A percentile compares a stretch with the other conserved stretches of the same genome.
These are phyloP conservation scores for Arthrobotrys musiformis DNA, from an alignment of 2,329 filamentous ascomycete species.

Conservation along the genomic window DNA sequence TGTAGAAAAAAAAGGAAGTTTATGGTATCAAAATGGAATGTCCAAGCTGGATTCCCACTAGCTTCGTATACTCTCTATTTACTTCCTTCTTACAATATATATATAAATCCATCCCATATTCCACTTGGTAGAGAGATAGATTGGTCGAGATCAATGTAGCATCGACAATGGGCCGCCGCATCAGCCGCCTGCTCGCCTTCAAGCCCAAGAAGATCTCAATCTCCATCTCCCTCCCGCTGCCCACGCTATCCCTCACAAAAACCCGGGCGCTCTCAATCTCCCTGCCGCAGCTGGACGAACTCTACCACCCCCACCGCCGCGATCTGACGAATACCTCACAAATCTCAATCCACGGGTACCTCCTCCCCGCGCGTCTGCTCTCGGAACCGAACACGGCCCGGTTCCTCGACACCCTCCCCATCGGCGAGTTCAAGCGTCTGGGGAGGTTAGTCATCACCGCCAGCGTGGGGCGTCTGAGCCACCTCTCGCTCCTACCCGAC, in stretches of 20 bases:
- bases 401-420: conserved; percentile 37
- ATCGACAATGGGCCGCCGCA: conserved; percentile 14
- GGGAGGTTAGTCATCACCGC: conserved; percentile 25
- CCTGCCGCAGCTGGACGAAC: background rate
- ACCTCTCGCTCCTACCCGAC: conserved; percentile 19
- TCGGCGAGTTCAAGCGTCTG: conserved; percentile 35
- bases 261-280: conserved; percentile 20
- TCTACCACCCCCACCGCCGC: conserved; percentile 12
- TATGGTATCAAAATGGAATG: conserved; percentile 20
- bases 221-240: background rate
- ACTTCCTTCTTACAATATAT: background rate
- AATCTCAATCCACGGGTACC: conserved; percentile 34
- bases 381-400: conserved; percentile 8
- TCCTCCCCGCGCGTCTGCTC: conserved; percentile 19
- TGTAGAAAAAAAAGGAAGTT: background rate
- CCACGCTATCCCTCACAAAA: background rate
- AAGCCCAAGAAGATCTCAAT: conserved; percentile 5
- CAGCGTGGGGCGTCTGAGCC: conserved; percentile 24
- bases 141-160: too few species aligned
- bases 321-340: background rate
- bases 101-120: too few species aligned
- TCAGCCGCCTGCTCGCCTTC: background rate
- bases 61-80: background rate
- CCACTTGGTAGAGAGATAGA: too few species aligned
- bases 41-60: background rate